Conservation (phyloP, 306 rosid genomes). For the Dalbergia oliveri region DNA sequence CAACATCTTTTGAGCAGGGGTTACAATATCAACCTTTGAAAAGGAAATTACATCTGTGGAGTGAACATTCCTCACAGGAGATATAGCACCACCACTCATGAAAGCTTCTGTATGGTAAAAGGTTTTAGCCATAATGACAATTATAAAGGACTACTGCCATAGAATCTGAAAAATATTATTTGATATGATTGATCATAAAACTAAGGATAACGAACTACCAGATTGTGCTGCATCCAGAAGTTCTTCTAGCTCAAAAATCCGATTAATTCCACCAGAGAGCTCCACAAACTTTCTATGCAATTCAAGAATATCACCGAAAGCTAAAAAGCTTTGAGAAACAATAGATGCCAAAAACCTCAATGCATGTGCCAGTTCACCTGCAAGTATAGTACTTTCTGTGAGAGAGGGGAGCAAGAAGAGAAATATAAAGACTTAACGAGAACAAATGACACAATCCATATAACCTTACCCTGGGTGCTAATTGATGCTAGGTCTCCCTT, state of each 20-base stretch:
- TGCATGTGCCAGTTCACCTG: slow-evolving; percentile 93
- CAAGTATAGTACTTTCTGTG: slow-evolving; percentile 6
- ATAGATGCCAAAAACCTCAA: slow-evolving; percentile 91
- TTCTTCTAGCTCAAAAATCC: slow-evolving; percentile 90
- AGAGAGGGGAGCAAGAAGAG: slow-evolving; percentile 27
- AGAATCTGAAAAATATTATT: slow-evolving; percentile 20
- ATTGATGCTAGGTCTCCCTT: slow-evolving; percentile 78
- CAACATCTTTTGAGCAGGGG: slow-evolving; percentile 78
- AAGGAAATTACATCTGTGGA: slow-evolving; percentile 69
- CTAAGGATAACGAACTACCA: slow-evolving; percentile 53
- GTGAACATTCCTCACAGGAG: slow-evolving; percentile 52
- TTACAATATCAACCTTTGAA: slow-evolving; percentile 77
- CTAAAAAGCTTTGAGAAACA: slow-evolving; percentile 94
- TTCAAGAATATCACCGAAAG: slow-evolving; percentile 92
- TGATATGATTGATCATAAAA: not conserved
- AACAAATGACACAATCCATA: not conserved
- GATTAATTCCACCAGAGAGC: slow-evolving; percentile 83
- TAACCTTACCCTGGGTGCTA: slow-evolving; percentile 72
- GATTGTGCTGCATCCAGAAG: slow-evolving; percentile 76
- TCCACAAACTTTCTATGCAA: slow-evolving; percentile 78
- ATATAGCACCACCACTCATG: slow-evolving; percentile 45
- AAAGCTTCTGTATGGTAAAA: slow-evolving; percentile 51
- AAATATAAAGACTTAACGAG: not conserved
- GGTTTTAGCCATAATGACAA: slow-evolving; percentile 23
- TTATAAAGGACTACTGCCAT: slow-evolving; percentile 16